phyloP scores from a whole-genome alignment of 345 rosid genomes.

The Dipteronia sinensis region DNA sequence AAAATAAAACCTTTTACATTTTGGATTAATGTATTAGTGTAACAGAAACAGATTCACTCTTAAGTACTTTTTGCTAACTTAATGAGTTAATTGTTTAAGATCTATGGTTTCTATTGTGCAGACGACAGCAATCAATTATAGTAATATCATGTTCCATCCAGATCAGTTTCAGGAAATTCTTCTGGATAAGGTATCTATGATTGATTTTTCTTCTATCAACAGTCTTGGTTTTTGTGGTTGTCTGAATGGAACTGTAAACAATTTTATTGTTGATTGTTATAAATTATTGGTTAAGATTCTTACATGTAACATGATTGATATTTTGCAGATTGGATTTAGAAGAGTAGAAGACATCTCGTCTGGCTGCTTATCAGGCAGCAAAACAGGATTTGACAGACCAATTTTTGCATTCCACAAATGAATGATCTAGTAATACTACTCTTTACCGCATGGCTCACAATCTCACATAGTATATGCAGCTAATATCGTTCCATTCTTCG shows the following conservation, averaged over 20 bases:
- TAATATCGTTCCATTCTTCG: not conserved
- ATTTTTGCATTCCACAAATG: constrained; percentile 77
- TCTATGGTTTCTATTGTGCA: constrained; percentile 34
- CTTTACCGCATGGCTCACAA: not conserved
- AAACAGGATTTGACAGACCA: constrained; percentile 76
- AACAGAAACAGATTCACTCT: not conserved
- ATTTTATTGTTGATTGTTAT: not conserved
- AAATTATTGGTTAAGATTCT: not conserved
- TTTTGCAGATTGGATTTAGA: constrained; percentile 85
- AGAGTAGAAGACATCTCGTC: constrained; percentile 75
- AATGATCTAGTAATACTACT: not conserved
- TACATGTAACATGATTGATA: constrained; percentile 1
- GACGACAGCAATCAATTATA: constrained; percentile 65
- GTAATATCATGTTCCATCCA: constrained; percentile 51
- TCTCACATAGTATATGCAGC: not conserved
- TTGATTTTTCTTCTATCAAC: not conserved
- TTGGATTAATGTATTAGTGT: constrained; percentile 4
- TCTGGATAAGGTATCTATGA: constrained; percentile 70
- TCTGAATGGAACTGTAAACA: not conserved
- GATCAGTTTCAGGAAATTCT: constrained; percentile 74
- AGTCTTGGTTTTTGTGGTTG: not conserved
- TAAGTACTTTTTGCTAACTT: not conserved
- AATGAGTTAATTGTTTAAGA: not conserved
- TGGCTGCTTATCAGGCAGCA: constrained; percentile 55
- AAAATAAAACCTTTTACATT: no score